Conservation (phyloP, 225 moss, liverwort and hornwort genomes). For the Thuidium tamariscinum region DNA sequence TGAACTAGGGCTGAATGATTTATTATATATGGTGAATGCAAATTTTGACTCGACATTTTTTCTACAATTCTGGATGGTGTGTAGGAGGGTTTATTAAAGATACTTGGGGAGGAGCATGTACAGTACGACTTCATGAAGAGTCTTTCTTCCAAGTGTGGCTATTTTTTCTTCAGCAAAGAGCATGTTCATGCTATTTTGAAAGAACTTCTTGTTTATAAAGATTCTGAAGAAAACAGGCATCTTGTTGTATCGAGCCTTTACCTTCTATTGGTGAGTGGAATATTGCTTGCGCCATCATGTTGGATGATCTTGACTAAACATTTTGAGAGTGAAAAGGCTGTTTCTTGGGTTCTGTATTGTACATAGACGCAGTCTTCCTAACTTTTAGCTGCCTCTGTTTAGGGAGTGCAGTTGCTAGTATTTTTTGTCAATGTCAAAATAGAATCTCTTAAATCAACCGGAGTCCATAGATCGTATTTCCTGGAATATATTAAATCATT, state of each 20-base stretch:
- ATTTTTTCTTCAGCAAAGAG: constrained; percentile 70
- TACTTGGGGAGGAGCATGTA: constrained; percentile 69
- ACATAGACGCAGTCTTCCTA: background rate
- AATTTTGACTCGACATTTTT: background rate
- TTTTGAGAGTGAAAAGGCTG: background rate
- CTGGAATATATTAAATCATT: background rate
- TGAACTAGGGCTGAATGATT: background rate
- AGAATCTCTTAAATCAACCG: background rate
- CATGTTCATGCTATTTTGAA: constrained; percentile 64
- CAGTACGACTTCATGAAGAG: constrained; percentile 76
- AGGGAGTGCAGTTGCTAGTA: background rate
- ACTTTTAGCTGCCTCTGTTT: background rate
- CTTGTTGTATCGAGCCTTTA: constrained; percentile 53
- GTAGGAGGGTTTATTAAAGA: constrained; percentile 74
- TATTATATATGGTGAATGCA: background rate
- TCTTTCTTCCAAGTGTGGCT: constrained; percentile 71
- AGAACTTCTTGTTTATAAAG: constrained; percentile 38
- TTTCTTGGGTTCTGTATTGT: background rate
- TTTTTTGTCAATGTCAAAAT: background rate
- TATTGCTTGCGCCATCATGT: background rate
- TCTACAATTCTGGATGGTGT: background rate
- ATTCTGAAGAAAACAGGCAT: constrained; percentile 50
- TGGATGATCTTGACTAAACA: background rate
- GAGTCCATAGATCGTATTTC: background rate
- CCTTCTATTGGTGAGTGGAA: constrained; percentile 67